Conservation (phyloP, 192 early-diverging fungal genomes). For the Gamsiella multidivaricata region DNA sequence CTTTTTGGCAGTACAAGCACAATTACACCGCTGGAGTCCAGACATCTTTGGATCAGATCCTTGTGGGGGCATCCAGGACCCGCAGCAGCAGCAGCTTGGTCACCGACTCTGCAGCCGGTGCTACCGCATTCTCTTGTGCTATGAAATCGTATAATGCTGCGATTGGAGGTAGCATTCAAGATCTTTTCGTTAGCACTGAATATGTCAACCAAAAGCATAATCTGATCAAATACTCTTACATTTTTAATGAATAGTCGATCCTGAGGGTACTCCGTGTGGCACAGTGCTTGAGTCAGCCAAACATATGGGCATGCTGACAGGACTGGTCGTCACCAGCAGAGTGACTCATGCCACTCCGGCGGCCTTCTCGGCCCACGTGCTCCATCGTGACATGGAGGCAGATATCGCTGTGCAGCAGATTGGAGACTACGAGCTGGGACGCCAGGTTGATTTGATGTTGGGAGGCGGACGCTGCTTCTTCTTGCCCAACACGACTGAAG, state of each 20-base stretch:
- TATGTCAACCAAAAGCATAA: too few species aligned
- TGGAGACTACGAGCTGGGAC: conserved; percentile 88
- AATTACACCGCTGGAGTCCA: conserved; percentile 52
- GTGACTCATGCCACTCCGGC: conserved; percentile 95
- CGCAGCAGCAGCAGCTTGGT: conserved; percentile 82
- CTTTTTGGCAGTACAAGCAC: conserved; percentile 78
- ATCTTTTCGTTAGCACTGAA: neutral
- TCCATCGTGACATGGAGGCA: conserved; percentile 81
- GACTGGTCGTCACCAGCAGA: conserved; percentile 91
- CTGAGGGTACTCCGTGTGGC: conserved; percentile 79
- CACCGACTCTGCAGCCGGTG: conserved; percentile 97
- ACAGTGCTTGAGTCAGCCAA: conserved; percentile 97
- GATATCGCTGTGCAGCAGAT: conserved; percentile 92
- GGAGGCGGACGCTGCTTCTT: conserved; percentile 95
- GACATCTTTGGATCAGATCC: conserved; percentile 74
- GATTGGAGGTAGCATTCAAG: conserved; percentile 73
- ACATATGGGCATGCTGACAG: conserved; percentile 81
- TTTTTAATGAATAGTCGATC: conserved; percentile 58
- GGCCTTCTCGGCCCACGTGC: conserved; percentile 84
- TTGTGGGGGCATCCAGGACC: conserved; percentile 92
- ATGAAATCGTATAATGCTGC: conserved; percentile 95
- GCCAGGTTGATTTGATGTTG: conserved; percentile 87
- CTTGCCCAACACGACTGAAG: conserved; percentile 69
- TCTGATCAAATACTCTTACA: neutral
- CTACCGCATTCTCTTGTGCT: conserved; percentile 94